Evolutionary conservation across 129 eudicot genomes (phyloP).

Genomic region (Pseudognaphalium luteoalbum): DNA sequence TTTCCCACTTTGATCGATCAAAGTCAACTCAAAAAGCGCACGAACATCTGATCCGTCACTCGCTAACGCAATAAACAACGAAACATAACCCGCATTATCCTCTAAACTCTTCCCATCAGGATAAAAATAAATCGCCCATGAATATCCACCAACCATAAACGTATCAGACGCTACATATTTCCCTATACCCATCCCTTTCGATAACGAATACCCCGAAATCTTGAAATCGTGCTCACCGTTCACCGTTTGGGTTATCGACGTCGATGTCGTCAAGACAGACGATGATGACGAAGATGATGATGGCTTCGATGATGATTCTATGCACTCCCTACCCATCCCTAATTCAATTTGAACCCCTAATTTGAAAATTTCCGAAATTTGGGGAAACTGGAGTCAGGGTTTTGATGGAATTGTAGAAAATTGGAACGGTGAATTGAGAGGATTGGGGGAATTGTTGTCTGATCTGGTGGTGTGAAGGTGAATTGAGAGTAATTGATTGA

Average conservation of each 20-base stretch:
- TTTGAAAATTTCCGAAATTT: too few species aligned
- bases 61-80: slow-evolving; percentile 83
- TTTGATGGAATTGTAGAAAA: background rate
- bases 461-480: background rate
- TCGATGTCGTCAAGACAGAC: slow-evolving; percentile 48
- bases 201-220: slow-evolving; percentile 67
- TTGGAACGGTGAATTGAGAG: background rate
- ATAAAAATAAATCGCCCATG: slow-evolving; percentile 88
- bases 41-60: slow-evolving; percentile 84
- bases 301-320: slow-evolving; percentile 37
- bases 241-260: slow-evolving; percentile 63
- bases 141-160: slow-evolving; percentile 75
- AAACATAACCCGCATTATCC: slow-evolving; percentile 77
- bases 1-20: slow-evolving; percentile 88
- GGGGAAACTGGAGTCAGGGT: too few species aligned
- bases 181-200: slow-evolving; percentile 83
- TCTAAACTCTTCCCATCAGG: slow-evolving; percentile 93
- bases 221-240: slow-evolving; percentile 78
- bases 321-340: slow-evolving; percentile 49
- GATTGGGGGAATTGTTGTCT: background rate
- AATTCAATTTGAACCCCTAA: background rate
- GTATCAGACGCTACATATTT: slow-evolving; percentile 73
- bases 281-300: slow-evolving; percentile 42
- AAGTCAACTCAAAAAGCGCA: slow-evolving; percentile 82
- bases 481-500: background rate